Base-by-base conservation (phyloP, 2,329 filamentous ascomycete species). In the Neoascochyta sp. region DNA sequence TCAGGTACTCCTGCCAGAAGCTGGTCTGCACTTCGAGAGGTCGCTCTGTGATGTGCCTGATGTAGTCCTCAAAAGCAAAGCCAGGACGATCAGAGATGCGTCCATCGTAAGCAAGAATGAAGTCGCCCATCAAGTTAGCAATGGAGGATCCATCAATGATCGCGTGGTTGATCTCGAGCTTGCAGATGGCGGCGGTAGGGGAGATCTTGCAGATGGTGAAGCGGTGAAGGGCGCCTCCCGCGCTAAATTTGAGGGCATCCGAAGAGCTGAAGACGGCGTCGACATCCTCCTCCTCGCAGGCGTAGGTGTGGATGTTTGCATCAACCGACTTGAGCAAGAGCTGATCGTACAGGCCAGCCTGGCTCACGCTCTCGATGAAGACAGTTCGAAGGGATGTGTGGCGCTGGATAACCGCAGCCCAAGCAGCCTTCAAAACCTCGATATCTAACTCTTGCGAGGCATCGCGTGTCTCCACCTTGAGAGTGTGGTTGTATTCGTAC, bases 141-240 rank as follows among this genome's bases (percentile, higher is more conserved):
- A 33, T 33, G 1, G 50, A 49, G 19, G 25, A 20, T 3, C 38
- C 50, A 22, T 54, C 48, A n/a, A 43, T 38, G 16, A 52, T 22
- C 7, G 32, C 42, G 27, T 54, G 50, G 24, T 27, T 45, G 22
- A 54, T 50, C 15, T 44, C 42, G 3, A 52, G 20, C 13, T 32
- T 36, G 24, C 22, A 36, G n/a, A 40, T 35, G 5, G 41, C 35
- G 8, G 17, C 22, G 9, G 22, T 27, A 7, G 28, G n/a, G 8
- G 29, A 16, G 4, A 33, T 35, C 9, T 25, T 16, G 22, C 41
- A 41, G n/a, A 47, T 20, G 2, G 36, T 41, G 2, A 52, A 24
- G 5, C 30, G 47, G 26, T 50, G 47, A 9, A 29, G 32, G 5
- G 34, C 27, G 5, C 18, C 10, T 7, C 22, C 21, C 13, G 22